Base-by-base conservation (phyloP, 192 early-diverging fungal genomes). In the Mortierella alpina region DNA sequence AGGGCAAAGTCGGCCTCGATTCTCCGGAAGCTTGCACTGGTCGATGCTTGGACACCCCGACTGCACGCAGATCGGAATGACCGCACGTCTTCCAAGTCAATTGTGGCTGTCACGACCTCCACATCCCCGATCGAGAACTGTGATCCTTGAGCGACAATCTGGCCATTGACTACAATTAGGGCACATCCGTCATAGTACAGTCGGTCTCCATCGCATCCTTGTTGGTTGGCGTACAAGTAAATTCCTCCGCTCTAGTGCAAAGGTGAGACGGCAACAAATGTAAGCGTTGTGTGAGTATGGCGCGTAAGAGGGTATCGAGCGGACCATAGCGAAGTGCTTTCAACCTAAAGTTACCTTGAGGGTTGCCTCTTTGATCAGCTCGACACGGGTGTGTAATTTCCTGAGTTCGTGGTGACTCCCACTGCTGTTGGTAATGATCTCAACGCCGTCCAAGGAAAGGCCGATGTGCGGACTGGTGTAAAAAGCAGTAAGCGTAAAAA, bases 131-230 rank as follows among this genome's bases (percentile, higher is more conserved):
- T 83, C 0, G 93, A 95, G 63, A 99, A 99, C 85, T 99, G 98
- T 6, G 90, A 87, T 54, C 95, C 93, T 82, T 96, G 94, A 11
- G 93, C 95, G 7, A 99, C 85, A 7, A 98, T 86, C 22, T 91
- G 81, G 46, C 97, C 97, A 75, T 99, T 99, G 20, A 95, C 87
- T 17, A 93, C 81, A 72, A 99, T 94, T 87, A 99, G 85, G 0
- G 94, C 88, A 51, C 93, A 93, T 14, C 97, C 98, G 68, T 99
- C 98, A 63, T 98, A 99, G 84, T 99, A 99, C 23, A 98, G 84
- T 20, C 98, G 91, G 77, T 99, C 98, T 40, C 96, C 98, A 69
- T 99, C 98, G 70, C 98, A 99, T 1, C 98, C 98, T 77, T 94
- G 90, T 72, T 98, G 97, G 82, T 99, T 99, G 10, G 97, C 84